Evolutionary conservation across 108 stramenopile genomes (phyloP).

Genomic region (Conticribra guillardii): DNA sequence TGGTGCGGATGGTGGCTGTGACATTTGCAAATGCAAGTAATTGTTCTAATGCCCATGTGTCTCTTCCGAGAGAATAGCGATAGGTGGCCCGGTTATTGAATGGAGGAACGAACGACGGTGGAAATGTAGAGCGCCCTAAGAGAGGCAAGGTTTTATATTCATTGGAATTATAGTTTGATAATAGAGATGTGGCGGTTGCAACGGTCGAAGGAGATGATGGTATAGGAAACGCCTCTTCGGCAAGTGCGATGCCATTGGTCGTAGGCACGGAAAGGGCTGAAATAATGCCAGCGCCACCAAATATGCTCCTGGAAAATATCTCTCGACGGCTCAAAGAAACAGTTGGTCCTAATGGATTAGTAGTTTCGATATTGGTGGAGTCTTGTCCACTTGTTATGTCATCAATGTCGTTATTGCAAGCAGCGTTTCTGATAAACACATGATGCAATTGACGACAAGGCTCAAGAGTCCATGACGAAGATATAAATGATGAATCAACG

Average conservation of each 20-base stretch:
- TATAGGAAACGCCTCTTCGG: not conserved
- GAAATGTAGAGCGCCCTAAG: constrained; percentile 1
- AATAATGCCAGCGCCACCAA: not conserved
- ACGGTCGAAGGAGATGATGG: not conserved
- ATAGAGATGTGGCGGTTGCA: not conserved
- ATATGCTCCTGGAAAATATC: not conserved
- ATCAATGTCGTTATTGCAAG: too few relatives aligned
- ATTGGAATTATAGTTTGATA: not conserved
- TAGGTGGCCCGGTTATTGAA: constrained; percentile 59
- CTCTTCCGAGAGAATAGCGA: constrained; percentile 58
- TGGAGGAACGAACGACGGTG: constrained; percentile 65
- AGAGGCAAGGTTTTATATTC: constrained; percentile 9
- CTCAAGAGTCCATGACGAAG: too few relatives aligned
- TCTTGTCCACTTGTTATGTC: too few relatives aligned
- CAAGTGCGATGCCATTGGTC: not conserved
- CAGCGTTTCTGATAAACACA: too few relatives aligned
- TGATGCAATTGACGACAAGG: too few relatives aligned
- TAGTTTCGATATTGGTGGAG: too few relatives aligned
- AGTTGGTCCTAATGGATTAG: too few relatives aligned
- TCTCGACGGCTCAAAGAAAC: constrained; percentile 17
- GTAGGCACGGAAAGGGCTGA: constrained; percentile 9
- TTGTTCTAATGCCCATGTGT: constrained; percentile 73
- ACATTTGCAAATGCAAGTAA: constrained; percentile 71
- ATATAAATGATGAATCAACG: too few relatives aligned
- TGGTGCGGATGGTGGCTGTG: constrained; percentile 62